A percentile compares a stretch with the other conserved stretches of the same genome.
Conservation (phyloP, 345 rosid species). For the Citrus australasica region DNA sequence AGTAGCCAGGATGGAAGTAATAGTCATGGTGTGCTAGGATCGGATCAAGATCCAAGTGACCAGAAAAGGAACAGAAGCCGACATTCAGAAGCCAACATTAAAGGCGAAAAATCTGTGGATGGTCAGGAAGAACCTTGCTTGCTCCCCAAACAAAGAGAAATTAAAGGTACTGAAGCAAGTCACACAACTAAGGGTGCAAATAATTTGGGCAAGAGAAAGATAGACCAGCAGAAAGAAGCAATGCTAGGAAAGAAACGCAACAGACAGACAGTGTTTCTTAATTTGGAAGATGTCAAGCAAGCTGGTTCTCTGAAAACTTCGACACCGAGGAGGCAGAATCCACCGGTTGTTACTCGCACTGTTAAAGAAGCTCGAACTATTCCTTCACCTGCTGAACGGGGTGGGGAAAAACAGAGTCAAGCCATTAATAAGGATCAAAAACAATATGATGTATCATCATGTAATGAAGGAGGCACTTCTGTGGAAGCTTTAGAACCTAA, state of each 20-base stretch:
- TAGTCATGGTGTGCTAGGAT: slow-evolving; percentile 24
- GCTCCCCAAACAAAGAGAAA: slow-evolving; percentile 64
- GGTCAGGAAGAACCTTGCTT: slow-evolving; percentile 45
- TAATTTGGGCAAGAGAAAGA: slow-evolving; percentile 73
- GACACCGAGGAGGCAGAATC: slow-evolving; percentile 74
- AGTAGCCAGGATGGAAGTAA: slow-evolving; percentile 24
- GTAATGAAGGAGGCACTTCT: slow-evolving; percentile 46
- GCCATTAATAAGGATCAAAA: slow-evolving; percentile 52
- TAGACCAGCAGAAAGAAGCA: slow-evolving; percentile 89
- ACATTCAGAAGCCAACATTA: slow-evolving; percentile 46
- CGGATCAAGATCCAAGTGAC: slow-evolving; percentile 40
- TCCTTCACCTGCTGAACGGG: slow-evolving; percentile 45
- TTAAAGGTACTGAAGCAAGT: slow-evolving; percentile 79
- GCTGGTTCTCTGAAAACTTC: slow-evolving; percentile 66
- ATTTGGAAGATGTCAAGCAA: slow-evolving; percentile 94
- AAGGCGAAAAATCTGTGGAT: slow-evolving; percentile 32
- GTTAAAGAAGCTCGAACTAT: slow-evolving; percentile 66
- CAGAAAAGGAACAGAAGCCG: slow-evolving; percentile 32
- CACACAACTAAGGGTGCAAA: slow-evolving; percentile 67
- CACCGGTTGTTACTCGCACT: slow-evolving; percentile 58
- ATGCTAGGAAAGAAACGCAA: slow-evolving; percentile 97
- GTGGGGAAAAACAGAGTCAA: slow-evolving; percentile 50
- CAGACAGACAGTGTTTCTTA: slow-evolving; percentile 88
- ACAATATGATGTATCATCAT: slow-evolving; percentile 42
- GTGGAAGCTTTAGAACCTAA: slow-evolving; percentile 52